Percentiles rank a stretch among this genome's conserved stretches.
phyloP scores from a whole-genome alignment of 2,329 filamentous ascomycete genomes.

The Microascus cirrosus region DNA sequence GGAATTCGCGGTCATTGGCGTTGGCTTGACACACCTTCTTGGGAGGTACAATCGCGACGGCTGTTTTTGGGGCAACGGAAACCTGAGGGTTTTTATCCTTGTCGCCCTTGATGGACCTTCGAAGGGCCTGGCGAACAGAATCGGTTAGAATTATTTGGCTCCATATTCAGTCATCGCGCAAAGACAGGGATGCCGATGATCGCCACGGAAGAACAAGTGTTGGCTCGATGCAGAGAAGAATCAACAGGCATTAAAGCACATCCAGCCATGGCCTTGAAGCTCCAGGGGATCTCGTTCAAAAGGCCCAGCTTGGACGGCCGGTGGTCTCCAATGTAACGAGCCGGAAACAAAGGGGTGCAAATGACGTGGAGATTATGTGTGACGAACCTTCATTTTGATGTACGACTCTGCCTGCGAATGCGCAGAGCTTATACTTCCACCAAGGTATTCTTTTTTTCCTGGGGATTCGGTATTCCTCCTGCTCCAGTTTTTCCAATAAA shows the following conservation, averaged over 20 bases:
- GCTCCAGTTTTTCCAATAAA: neutral
- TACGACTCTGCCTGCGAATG: neutral
- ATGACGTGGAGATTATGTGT: neutral
- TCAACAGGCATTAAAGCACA: neutral
- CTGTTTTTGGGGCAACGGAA: conserved; percentile 73
- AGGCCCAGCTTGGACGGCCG: neutral
- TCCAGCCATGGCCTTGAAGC: neutral
- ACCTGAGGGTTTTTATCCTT: conserved; percentile 61
- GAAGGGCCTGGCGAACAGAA: conserved; percentile 54
- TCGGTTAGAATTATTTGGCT: conserved; percentile 22
- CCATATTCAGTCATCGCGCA: neutral
- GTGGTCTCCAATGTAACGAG: neutral
- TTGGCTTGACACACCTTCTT: conserved; percentile 60
- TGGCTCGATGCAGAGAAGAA: neutral
- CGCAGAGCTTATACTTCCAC: neutral
- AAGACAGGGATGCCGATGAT: neutral
- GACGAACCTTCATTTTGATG: conserved; percentile 3
- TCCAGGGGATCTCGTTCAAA: neutral
- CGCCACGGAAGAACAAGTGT: neutral
- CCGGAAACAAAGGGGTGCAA: neutral
- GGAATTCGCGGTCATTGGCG: neutral
- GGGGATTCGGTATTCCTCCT: neutral
- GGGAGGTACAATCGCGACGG: conserved; percentile 78
- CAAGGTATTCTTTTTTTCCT: neutral
- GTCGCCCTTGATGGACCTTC: conserved; percentile 83